A percentile compares a stretch with the other conserved stretches of the same genome.
Evolutionary conservation across 768 basidiomycete genomes (phyloP).

Genomic region (Suillus hirtellus): DNA sequence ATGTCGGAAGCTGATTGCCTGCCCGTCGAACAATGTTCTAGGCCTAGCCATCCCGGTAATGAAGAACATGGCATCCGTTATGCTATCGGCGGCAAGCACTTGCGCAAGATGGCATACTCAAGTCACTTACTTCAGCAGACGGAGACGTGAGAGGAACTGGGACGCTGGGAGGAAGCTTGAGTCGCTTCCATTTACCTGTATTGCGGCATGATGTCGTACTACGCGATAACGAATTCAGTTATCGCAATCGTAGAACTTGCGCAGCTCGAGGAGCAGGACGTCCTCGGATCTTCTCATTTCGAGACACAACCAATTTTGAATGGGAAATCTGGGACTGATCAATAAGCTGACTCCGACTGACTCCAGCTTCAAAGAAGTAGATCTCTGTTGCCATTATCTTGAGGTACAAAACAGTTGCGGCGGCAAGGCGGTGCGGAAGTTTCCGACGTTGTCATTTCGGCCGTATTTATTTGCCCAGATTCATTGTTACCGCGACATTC

Average conservation of each 20-base stretch:
- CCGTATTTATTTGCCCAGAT: too few species aligned
- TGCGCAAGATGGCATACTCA: not conserved
- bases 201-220: slow-evolving; percentile 7
- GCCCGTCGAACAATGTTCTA: not conserved
- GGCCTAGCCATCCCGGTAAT: not conserved
- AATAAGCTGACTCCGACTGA: not conserved
- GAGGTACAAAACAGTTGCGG: not conserved
- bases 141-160: slow-evolving; percentile 4
- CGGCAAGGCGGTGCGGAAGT: not conserved
- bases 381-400: not conserved
- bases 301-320: not conserved
- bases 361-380: not conserved
- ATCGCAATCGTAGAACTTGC: not conserved
- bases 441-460: not conserved
- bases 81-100: not conserved
- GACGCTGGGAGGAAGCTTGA: not conserved
- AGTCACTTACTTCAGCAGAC: not conserved
- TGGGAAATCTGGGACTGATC: not conserved
- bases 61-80: not conserved
- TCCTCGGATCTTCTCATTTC: not conserved
- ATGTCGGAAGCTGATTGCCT: not conserved
- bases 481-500: too few species aligned
- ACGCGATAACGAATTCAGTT: not conserved
- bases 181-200: not conserved
- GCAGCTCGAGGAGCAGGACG: not conserved